Conservation (phyloP, 805 yeast species). For the Kodamaea neixiangensis region DNA sequence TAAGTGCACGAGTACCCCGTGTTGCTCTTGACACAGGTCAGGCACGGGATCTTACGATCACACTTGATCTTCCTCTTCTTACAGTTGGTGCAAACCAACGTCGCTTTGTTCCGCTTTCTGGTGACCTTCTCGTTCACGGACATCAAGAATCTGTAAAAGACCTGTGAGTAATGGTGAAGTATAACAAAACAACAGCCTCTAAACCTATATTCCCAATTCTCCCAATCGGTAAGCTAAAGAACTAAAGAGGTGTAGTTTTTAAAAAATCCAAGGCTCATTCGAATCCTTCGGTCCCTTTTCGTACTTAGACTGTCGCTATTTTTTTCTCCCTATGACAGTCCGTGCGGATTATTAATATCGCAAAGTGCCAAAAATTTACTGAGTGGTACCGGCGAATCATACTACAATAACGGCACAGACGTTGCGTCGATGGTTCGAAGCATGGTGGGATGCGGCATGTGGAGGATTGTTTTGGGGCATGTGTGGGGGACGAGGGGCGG, state of each 20-base stretch:
- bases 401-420: background rate
- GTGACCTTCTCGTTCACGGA: slow-evolving; percentile 10
- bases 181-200: too few relatives aligned
- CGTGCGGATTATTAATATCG: background rate
- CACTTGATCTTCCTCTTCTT: slow-evolving; percentile 36
- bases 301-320: background rate
- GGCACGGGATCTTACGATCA: slow-evolving; percentile 29
- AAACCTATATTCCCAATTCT: background rate
- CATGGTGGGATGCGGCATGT: too few relatives aligned
- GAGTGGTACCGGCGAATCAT: background rate
- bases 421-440: background rate
- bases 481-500: background rate
- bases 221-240: background rate
- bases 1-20: slow-evolving; percentile 21
- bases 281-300: background rate
- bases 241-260: background rate
- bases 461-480: background rate
- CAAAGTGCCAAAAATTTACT: background rate
- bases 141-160: too few relatives aligned
- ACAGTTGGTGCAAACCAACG: slow-evolving; percentile 33
- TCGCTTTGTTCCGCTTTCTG: slow-evolving; percentile 23
- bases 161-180: too few relatives aligned
- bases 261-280: background rate
- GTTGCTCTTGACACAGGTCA: slow-evolving; percentile 26
- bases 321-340: background rate